Base-by-base conservation (phyloP, 2,329 filamentous ascomycete genomes). In the Diaporthe vexans region DNA sequence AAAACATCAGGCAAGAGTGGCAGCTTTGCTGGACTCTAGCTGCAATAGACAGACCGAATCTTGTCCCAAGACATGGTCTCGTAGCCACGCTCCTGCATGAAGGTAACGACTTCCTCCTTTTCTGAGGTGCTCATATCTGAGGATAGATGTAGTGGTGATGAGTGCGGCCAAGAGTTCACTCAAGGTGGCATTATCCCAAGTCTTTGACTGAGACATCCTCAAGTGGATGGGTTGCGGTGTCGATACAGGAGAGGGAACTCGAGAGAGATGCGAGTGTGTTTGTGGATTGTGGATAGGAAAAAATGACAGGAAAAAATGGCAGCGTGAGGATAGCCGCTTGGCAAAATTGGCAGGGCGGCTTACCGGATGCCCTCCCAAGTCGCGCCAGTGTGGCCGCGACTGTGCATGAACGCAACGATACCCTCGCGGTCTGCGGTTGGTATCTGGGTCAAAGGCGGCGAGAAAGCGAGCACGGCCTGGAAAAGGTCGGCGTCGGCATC, bases 401-500 rank as follows among this genome's bases (percentile, higher is more conserved):
- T 24, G 19, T 51, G 46, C n/a, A 80, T 76, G 24, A 75, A 76
- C 2, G 46, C 40, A 1, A 73, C 71, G 10, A 79, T 77, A 5
- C 69, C 26, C 11, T 71, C 21, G 51, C 78, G 78, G 56, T 79
- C 75, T 17, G 78, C 76, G n/a, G 15, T 19, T 10, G 40, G 8
- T 33, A 58, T 65, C 37, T 56, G 52, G 48, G 56, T 46, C n/a
- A 74, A 15, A 8, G 37, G 56, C 33, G 54, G 75, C 37, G 57
- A 29, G 7, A 52, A 67, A 21, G 17, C 68, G 19, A 81, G 70
- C 54, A 81, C 72, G 19, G 79, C 78, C 71, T 78, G 73, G 56
- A 82, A 80, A 5, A 83, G 77, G 69, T 79, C 79, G 9, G 78
- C 74, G 6, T 77, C 73, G 4, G 82, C 77, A 10, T 79, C 76